Evolutionary conservation across 345 rosid genomes (phyloP).

Genomic region (Isatis tinctoria): DNA sequence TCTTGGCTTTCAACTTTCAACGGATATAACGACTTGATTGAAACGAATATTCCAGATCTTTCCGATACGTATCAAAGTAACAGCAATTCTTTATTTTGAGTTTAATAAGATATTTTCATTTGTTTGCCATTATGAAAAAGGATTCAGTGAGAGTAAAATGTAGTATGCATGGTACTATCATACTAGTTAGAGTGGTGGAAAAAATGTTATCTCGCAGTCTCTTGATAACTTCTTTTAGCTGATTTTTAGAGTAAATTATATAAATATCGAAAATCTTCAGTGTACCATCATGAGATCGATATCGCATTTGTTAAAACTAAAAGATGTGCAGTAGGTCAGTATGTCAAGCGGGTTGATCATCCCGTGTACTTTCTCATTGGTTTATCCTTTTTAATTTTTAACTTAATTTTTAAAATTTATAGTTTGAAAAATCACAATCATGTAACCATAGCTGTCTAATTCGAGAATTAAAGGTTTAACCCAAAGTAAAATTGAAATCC

Average conservation of each 20-base stretch:
- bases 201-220: not conserved
- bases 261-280: too few species aligned
- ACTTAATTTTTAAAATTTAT: not conserved
- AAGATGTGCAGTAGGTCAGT: too few species aligned
- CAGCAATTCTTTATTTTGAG: not conserved
- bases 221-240: not conserved
- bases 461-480: too few species aligned
- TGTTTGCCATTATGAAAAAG: not conserved
- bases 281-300: not conserved
- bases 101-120: not conserved
- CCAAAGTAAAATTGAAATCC: too few species aligned
- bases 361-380: too few species aligned
- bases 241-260: not conserved
- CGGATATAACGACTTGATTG: not conserved
- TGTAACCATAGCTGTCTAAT: too few species aligned
- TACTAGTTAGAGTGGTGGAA: not conserved
- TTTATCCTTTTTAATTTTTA: too few species aligned
- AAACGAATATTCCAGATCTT: conserved; percentile 14
- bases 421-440: too few species aligned
- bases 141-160: not conserved
- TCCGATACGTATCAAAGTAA: not conserved
- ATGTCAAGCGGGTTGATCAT: too few species aligned
- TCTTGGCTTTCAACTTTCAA: conserved; percentile 19
- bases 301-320: not conserved
- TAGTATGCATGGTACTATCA: too few species aligned